Evolutionary conservation across 2,329 filamentous ascomycete species (phyloP), one percentile per base, ranked within the genome.

Genomic region (Zopfia rhizophila): DNA sequence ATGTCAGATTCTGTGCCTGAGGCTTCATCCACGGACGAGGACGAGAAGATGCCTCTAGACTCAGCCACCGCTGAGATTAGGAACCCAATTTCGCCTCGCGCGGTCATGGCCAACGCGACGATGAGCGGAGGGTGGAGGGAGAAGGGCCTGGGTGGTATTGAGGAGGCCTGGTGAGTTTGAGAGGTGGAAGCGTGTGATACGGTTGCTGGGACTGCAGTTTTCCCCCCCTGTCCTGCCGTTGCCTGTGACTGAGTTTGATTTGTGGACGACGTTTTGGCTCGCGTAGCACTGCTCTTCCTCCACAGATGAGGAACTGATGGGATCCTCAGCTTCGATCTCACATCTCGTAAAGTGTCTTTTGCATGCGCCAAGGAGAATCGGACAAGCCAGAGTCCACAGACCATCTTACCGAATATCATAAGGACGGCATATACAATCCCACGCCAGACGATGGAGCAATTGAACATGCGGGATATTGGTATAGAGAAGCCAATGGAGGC

Each of bases 51-150:
- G 0, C 78, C 77, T 11, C 75, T 72, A 4, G 71, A 78, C 58
- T 89, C 79, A 0, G 87, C 87, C 0, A 91, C 68, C 0, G 86
- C 83, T 1, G 86, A 85, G 50, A 94, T 90, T 30, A 93, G 68
- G 51, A 91, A 91, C 0, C 89, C 88, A 23, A 93, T 90, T 65
- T 94, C 89, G 1, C 89, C 89, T n/a, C 89, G 78, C 0, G 89
- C 84, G 0, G 88, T 82, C 89, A 93, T 93, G 3, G 83, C 83
- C 13, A 81, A 75, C 0, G 85, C 85, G 0, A 92, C 71, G 3
- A 92, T 84, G 0, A 80, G 76, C 0, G 84, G 79, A 0, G 88
- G 87, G 51, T 90, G 87, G 1, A 89, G 72, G 0, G 87, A 90
- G 3, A 79, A 68, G 0, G 84, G 82, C 35, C 81, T 83, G 0